These are phyloP conservation scores for Globisporangium paddicum DNA, from an alignment of 352 stramenopile genomes.

Conservation along the genomic window DNA sequence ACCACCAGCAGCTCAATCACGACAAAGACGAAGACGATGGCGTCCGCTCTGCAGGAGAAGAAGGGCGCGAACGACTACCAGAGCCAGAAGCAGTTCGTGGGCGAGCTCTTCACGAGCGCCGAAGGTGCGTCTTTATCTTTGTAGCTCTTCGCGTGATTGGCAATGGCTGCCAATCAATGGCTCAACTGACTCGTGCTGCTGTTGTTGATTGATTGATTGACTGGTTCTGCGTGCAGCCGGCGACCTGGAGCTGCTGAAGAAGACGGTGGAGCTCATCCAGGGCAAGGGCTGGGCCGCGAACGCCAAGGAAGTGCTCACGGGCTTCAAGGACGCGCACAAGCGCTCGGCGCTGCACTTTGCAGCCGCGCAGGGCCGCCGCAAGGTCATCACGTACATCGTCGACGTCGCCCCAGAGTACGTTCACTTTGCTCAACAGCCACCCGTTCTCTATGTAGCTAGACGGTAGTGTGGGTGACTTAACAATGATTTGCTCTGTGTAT, in stretches of 20 bases:
- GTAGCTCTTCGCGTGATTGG: not conserved
- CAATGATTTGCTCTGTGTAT: not conserved
- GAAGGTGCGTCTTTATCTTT: slow-evolving; percentile 41
- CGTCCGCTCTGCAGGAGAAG: slow-evolving; percentile 46
- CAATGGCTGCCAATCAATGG: not conserved
- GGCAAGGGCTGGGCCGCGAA: slow-evolving; percentile 49
- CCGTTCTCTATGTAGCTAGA: not conserved
- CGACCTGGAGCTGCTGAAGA: slow-evolving; percentile 62
- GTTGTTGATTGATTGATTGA: no score
- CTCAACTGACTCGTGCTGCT: not conserved
- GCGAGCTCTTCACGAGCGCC: slow-evolving; percentile 60
- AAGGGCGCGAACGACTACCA: slow-evolving; percentile 66
- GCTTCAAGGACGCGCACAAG: slow-evolving; percentile 83
- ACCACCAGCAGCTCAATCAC: not conserved
- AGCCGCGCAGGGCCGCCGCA: slow-evolving; percentile 67
- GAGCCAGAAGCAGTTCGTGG: slow-evolving; percentile 74
- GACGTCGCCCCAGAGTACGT: slow-evolving; percentile 44
- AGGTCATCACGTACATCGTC: slow-evolving; percentile 71
- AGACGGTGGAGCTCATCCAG: slow-evolving; percentile 53
- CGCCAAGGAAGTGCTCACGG: slow-evolving; percentile 50
- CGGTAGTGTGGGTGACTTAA: not conserved
- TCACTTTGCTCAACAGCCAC: not conserved
- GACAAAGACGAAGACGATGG: slow-evolving; percentile 16
- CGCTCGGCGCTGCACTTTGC: slow-evolving; percentile 79
- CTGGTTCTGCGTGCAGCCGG: slow-evolving; percentile 38